Percentiles rank a stretch among this genome's conserved stretches.
Evolutionary conservation across 805 yeast genomes (phyloP).

Genomic region (Wickerhamiella domercqiae): DNA sequence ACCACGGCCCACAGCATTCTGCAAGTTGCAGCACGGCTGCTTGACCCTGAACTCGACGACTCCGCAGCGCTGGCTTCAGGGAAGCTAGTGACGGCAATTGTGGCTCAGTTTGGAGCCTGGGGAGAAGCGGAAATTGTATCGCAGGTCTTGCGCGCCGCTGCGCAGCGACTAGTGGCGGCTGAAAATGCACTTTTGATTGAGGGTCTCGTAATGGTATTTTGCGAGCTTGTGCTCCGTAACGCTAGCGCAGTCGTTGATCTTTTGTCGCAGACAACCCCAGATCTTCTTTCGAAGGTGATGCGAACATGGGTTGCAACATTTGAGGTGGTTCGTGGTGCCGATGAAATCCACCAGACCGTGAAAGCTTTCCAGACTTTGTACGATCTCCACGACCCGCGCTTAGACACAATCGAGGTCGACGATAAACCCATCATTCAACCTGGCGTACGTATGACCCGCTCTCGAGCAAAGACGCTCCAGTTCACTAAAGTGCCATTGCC

Average conservation of each 20-base stretch:
- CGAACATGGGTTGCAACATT: conserved; percentile 76
- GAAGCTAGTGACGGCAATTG: conserved; percentile 41
- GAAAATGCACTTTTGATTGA: conserved; percentile 61
- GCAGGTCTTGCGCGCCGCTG: conserved; percentile 59
- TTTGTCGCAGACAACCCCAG: conserved; percentile 26
- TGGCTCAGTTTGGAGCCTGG: conserved; percentile 35
- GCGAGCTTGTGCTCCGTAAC: conserved; percentile 49
- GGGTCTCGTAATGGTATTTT: conserved; percentile 59
- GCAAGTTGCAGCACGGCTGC: conserved; percentile 47
- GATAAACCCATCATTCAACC: conserved; percentile 53
- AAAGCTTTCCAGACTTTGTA: conserved; percentile 56
- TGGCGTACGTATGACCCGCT: conserved; percentile 62
- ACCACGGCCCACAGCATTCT: conserved; percentile 30
- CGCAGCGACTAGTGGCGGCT: conserved; percentile 48
- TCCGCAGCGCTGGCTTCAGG: conserved; percentile 74
- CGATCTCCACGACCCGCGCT: conserved; percentile 37
- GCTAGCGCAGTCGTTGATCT: conserved; percentile 51
- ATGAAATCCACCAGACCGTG: conserved; percentile 49
- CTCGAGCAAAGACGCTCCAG: conserved; percentile 52
- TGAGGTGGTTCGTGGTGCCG: conserved; percentile 66
- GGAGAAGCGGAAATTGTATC: conserved; percentile 28
- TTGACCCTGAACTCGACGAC: conserved; percentile 59
- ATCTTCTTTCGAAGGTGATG: conserved; percentile 42
- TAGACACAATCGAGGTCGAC: conserved; percentile 43
- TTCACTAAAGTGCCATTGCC: conserved; percentile 55